A percentile compares a stretch with the other conserved stretches of the same genome.
These are phyloP conservation scores for Voacanga thouarsii DNA, from an alignment of 257 asterid genomes.

Conservation along the genomic window DNA sequence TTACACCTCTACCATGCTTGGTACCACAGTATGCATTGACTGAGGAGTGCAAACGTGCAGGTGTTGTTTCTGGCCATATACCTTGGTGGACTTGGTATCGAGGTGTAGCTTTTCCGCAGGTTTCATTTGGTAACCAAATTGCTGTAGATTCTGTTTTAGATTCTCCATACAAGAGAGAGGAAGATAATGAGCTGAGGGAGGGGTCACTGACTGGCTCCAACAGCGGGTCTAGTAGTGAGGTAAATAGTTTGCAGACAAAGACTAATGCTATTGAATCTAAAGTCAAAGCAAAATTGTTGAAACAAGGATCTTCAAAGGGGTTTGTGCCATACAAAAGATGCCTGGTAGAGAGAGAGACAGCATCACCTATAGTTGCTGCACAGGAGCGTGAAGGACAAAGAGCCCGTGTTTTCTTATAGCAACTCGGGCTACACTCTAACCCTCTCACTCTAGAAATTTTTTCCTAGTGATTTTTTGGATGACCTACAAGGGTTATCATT, in stretches of 20 bases:
- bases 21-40: conserved; percentile 27
- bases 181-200: conserved; percentile 25
- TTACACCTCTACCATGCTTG: conserved; percentile 24
- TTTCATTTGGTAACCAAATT: conserved; percentile 26
- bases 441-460: neutral
- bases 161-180: conserved; percentile 6
- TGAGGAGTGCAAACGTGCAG: conserved; percentile 25
- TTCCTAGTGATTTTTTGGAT: neutral
- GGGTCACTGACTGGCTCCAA: conserved; percentile 27
- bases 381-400: conserved; percentile 47
- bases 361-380: conserved; percentile 37
- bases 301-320: conserved; percentile 37
- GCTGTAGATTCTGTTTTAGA: conserved; percentile 18
- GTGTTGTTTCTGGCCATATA: conserved; percentile 19
- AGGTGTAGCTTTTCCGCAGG: conserved; percentile 32
- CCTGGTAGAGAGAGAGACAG: conserved; percentile 35
- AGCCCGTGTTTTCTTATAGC: conserved; percentile 62
- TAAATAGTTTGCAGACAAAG: conserved; percentile 15
- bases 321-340: conserved; percentile 72
- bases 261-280: conserved; percentile 29
- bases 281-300: conserved; percentile 7
- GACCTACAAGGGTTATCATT: conserved; percentile 9
- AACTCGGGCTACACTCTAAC: neutral
- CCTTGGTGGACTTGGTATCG: conserved; percentile 52
- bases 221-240: conserved; percentile 13